A percentile compares a stretch with the other conserved stretches of the same genome.
Evolutionary conservation across 1,284 basidiomycete species (phyloP).

Genomic region (Austroboletus novae-zelandiae): DNA sequence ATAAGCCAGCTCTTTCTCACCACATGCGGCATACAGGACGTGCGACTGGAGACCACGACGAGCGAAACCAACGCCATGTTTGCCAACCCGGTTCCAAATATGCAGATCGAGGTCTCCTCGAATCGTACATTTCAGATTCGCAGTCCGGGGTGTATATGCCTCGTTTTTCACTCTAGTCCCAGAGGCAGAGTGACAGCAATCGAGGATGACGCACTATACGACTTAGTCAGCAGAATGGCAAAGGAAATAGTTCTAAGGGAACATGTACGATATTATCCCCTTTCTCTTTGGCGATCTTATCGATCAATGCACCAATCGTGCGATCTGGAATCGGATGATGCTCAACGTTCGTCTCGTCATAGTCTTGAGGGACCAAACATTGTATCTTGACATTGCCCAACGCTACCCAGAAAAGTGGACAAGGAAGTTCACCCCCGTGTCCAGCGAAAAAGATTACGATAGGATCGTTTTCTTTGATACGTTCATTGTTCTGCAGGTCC

Average conservation of each 20-base stretch:
- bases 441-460: slow-evolving; percentile 65
- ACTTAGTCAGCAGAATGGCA: neutral
- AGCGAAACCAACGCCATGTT: slow-evolving; percentile 41
- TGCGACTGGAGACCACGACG: slow-evolving; percentile 40
- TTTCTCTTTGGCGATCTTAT: slow-evolving; percentile 47
- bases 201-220: slow-evolving; percentile 48
- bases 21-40: slow-evolving; percentile 53
- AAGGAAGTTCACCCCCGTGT: slow-evolving; percentile 51
- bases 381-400: slow-evolving; percentile 42
- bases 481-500: slow-evolving; percentile 50
- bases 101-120: no score
- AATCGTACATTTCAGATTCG: no score
- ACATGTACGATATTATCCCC: slow-evolving; percentile 51
- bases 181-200: slow-evolving; percentile 54
- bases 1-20: slow-evolving; percentile 37
- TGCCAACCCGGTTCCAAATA: slow-evolving; percentile 41
- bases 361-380: slow-evolving; percentile 57
- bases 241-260: neutral
- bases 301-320: slow-evolving; percentile 52
- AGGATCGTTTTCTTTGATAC: slow-evolving; percentile 56
- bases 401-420: slow-evolving; percentile 48
- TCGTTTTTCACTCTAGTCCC: slow-evolving; percentile 37
- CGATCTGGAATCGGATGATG: slow-evolving; percentile 46
- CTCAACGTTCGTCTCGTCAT: slow-evolving; percentile 38
- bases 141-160: slow-evolving; percentile 36